Percentiles rank a stretch among this genome's conserved stretches.
These are phyloP conservation scores for Trichosanthes cucumerina DNA, from an alignment of 306 rosid species.

Conservation along the genomic window DNA sequence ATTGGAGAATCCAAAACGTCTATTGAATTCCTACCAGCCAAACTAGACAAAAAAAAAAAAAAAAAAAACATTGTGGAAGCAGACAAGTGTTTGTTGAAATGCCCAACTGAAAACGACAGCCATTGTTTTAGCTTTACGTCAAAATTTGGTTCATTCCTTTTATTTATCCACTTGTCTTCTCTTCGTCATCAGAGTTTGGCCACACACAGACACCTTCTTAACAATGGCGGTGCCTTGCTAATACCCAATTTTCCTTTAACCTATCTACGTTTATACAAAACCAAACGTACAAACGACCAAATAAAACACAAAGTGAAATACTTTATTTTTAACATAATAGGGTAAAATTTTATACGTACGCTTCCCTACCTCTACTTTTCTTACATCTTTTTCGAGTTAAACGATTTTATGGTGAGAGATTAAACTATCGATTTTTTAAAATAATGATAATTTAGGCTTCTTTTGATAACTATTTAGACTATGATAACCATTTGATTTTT, in stretches of 20 bases:
- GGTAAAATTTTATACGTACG: too few species aligned
- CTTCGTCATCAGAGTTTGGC: not conserved
- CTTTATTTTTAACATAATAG: too few species aligned
- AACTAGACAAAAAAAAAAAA: too few species aligned
- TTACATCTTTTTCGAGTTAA: too few species aligned
- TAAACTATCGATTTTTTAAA: too few species aligned
- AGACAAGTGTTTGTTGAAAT: not conserved
- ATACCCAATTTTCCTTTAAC: not conserved
- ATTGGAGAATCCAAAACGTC: not conserved
- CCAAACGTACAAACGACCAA: not conserved
- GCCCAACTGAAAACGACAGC: not conserved
- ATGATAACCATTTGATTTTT: too few species aligned
- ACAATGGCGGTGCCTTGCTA: not conserved
- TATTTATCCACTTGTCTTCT: not conserved
- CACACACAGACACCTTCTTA: not conserved
- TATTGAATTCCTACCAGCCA: not conserved
- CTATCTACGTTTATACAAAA: not conserved
- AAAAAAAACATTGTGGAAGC: too few species aligned
- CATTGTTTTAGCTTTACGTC: not conserved
- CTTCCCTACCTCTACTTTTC: too few species aligned
- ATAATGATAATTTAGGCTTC: too few species aligned
- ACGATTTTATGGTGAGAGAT: too few species aligned
- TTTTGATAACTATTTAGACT: too few species aligned
- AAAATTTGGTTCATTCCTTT: not conserved
- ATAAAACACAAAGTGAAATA: too few species aligned